Conservation (phyloP, 2,329 filamentous ascomycete species). For the Cytospora chrysosperma region DNA sequence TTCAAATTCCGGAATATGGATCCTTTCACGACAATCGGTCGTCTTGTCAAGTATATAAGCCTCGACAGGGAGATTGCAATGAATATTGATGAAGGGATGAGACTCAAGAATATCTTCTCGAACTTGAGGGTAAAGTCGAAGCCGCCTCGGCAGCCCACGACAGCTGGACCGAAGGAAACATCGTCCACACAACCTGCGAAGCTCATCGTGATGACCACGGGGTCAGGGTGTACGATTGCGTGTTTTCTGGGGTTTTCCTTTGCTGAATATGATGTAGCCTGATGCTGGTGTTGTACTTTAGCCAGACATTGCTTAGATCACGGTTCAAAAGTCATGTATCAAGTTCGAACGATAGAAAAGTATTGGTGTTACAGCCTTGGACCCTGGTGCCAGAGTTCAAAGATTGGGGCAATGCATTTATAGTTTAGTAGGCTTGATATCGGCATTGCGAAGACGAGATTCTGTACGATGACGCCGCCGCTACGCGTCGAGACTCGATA, state of each 20-base stretch:
- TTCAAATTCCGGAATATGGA: background rate
- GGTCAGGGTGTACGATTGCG: background rate
- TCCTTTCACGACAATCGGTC: constrained; percentile 32
- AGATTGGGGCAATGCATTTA: too few species aligned
- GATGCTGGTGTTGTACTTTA: too few species aligned
- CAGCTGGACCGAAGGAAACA: background rate
- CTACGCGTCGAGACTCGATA: too few species aligned
- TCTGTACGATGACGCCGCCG: too few species aligned
- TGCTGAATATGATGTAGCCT: background rate
- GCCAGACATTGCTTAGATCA: too few species aligned
- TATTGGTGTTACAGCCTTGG: too few species aligned
- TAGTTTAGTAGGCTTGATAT: too few species aligned
- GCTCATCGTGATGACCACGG: background rate
- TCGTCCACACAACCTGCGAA: background rate
- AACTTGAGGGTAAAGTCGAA: constrained; percentile 54
- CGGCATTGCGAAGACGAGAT: too few species aligned
- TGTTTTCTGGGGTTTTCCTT: background rate
- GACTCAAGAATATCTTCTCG: constrained; percentile 46
- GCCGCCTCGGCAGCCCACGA: constrained; percentile 35
- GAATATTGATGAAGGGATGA: constrained; percentile 42
- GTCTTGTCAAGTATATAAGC: constrained; percentile 33
- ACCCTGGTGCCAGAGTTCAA: too few species aligned
- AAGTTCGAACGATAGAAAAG: background rate
- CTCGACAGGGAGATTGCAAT: constrained; percentile 36
- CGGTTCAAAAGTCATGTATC: too few species aligned